Evolutionary conservation across 2,329 filamentous ascomycete species (phyloP), one percentile per base, ranked within the genome.

Genomic region (Paecilomyces formosus): DNA sequence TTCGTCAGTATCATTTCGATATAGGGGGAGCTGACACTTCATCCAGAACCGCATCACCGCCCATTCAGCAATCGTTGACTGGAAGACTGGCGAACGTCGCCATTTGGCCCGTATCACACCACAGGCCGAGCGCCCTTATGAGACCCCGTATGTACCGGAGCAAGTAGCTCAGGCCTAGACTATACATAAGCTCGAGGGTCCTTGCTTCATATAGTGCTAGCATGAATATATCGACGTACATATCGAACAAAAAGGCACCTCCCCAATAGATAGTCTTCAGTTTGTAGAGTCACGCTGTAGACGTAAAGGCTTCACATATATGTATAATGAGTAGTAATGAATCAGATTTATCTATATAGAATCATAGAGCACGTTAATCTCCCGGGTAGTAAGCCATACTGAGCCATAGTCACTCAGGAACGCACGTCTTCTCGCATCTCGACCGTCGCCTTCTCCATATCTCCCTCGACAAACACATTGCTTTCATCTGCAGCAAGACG

Each of bases 51-150:
- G 77, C 3, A 62, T 71, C 30, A 72, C 66, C 63, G 67, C 59
- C 63, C 75, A 66, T 66, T 75, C 64, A 64, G 75, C 76, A 57
- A 68, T 69, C 24, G 58, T 68, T 35, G 67, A 71, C 54, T 72
- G 66, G 67, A 57, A n/a, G 22, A 52, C 55, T 12, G 68, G 67
- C 2, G 65, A 67, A 53, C 64, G 67, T 31, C 66, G 68, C 2
- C 68, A 70, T 60, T 58, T 69, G 50, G 66, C 66, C 21, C 62
- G 68, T 11, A 69, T 71, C 54, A 69, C 67, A 0, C 67, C 68
- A 8, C 68, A 69, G 55, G 68, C 68, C 1, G 68, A 71, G 56
- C 39, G 39, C n/a, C 39, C 39, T 8, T 45, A 45, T 21, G 39
- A 45, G 39, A 45, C 39, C 2, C 39, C 39, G 1, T 45, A 45